These are phyloP conservation scores for Suillus discolor DNA, from an alignment of 768 basidiomycete species.

Conservation along the genomic window DNA sequence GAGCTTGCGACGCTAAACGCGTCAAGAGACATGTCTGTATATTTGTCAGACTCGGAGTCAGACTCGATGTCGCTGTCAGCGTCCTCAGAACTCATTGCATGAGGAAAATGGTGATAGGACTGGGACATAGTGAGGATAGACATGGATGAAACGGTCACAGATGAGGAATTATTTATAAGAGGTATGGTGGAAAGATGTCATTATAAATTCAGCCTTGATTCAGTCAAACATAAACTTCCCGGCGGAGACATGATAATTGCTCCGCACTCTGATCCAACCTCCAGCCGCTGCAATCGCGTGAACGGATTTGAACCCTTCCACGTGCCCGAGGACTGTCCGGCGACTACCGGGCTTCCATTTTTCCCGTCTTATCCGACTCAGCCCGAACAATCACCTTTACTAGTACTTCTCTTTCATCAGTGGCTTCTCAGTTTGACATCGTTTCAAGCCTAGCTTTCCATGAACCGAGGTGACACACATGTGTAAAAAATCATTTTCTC, in stretches of 20 bases:
- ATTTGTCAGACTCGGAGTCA: constrained; percentile 45
- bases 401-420: constrained; percentile 3
- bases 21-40: constrained; percentile 45
- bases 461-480: background rate
- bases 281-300: constrained; percentile 31
- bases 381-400: constrained; percentile 1
- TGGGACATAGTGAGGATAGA: constrained; percentile 14
- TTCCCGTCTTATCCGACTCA: background rate
- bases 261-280: constrained; percentile 25
- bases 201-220: constrained; percentile 11
- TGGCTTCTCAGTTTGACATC: background rate
- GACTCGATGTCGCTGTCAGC: constrained; percentile 44
- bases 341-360: constrained; percentile 10
- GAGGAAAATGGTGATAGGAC: constrained; percentile 10
- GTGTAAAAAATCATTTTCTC: background rate
- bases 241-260: constrained; percentile 35
- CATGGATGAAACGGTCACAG: constrained; percentile 15
- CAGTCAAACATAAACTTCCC: constrained; percentile 19
- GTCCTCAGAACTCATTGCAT: constrained; percentile 38
- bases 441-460: background rate
- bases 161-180: constrained; percentile 7
- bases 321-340: constrained; percentile 26
- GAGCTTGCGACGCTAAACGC: constrained; percentile 48
- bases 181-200: constrained; percentile 1
- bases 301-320: constrained; percentile 16